A percentile compares a stretch with the other conserved stretches of the same genome.
These are phyloP conservation scores for Cyclotella cryptica DNA, from an alignment of 108 stramenopile species.

Conservation along the genomic window DNA sequence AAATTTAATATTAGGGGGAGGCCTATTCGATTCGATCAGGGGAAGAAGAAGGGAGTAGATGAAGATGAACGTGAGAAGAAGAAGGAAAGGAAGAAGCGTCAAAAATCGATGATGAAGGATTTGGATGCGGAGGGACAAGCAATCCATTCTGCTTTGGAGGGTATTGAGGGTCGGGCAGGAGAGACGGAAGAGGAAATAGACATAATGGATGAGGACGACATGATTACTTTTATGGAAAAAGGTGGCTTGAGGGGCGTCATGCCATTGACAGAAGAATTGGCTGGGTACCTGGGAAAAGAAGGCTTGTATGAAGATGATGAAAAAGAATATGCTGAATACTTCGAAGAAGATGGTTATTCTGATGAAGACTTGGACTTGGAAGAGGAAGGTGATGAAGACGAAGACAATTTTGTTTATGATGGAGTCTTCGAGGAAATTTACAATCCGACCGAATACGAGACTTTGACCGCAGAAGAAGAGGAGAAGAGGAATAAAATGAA, in stretches of 20 bases:
- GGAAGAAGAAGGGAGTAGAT: slow-evolving; percentile 38
- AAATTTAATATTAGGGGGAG: slow-evolving; percentile 60
- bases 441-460: slow-evolving; percentile 54
- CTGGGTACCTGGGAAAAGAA: slow-evolving; percentile 50
- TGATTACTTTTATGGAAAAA: slow-evolving; percentile 62
- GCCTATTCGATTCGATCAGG: slow-evolving; percentile 63
- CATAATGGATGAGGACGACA: slow-evolving; percentile 62
- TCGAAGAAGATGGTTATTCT: slow-evolving; percentile 40
- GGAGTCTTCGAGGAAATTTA: slow-evolving; percentile 72
- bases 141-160: slow-evolving; percentile 69
- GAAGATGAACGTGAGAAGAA: slow-evolving; percentile 12
- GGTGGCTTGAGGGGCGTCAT: slow-evolving; percentile 56
- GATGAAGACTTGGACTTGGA: slow-evolving; percentile 41
- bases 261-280: slow-evolving; percentile 52
- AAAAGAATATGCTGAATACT: slow-evolving; percentile 42
- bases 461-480: slow-evolving; percentile 49
- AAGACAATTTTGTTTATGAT: slow-evolving; percentile 67
- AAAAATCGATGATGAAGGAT: slow-evolving; percentile 24
- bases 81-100: slow-evolving; percentile 55
- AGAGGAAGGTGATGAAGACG: slow-evolving; percentile 51
- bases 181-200: slow-evolving; percentile 56
- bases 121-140: slow-evolving; percentile 73
- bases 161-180: slow-evolving; percentile 53
- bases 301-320: slow-evolving; percentile 55
- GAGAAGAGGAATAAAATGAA: slow-evolving; percentile 62